Evolutionary conservation across 495 filamentous ascomycete species (phyloP).

Genomic region (Penicillium pancosmium): DNA sequence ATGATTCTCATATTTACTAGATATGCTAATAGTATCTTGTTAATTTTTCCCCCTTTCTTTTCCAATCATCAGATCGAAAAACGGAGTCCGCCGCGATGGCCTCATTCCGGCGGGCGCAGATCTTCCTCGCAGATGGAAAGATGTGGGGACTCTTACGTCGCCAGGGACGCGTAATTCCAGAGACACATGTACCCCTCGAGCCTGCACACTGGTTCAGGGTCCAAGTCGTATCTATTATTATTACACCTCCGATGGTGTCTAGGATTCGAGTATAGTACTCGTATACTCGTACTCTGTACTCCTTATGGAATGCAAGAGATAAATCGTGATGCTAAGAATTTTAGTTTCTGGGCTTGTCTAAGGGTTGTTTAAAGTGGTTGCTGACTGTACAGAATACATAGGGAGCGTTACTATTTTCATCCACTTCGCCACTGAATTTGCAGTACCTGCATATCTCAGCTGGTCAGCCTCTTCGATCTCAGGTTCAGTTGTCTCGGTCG

Average conservation of each 20-base stretch:
- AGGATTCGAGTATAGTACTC: background rate
- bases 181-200: background rate
- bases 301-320: background rate
- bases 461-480: background rate
- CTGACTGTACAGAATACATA: background rate
- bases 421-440: background rate
- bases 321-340: background rate
- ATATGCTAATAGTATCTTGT: background rate
- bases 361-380: background rate
- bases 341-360: background rate
- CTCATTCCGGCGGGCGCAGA: background rate
- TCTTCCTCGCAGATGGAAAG: constrained; percentile 3
- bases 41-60: background rate
- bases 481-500: background rate
- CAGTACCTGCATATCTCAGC: constrained; percentile 3
- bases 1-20: background rate
- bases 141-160: constrained; percentile 2
- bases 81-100: constrained; percentile 3
- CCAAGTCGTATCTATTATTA: background rate
- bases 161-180: constrained; percentile 3
- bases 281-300: no score
- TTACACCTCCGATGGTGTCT: background rate
- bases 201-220: constrained; percentile 2
- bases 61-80: background rate
- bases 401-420: background rate